Evolutionary conservation across 2,329 filamentous ascomycete species (phyloP).

Genomic region (Botryotinia narcissicola): DNA sequence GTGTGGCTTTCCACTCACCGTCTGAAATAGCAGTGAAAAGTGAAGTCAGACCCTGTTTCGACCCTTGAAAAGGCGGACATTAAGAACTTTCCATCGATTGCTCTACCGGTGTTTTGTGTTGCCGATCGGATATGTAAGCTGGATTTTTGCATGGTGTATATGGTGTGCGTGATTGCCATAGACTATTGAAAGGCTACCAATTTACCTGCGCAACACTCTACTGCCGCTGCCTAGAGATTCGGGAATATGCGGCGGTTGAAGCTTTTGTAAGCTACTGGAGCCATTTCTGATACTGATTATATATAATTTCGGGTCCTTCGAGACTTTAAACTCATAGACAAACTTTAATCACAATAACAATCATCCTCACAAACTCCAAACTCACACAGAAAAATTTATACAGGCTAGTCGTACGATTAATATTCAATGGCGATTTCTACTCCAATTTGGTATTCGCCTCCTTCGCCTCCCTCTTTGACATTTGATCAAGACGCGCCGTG

Average conservation of each 20-base stretch:
- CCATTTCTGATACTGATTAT: constrained; percentile 19
- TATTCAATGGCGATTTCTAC: constrained; percentile 13
- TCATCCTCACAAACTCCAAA: neutral
- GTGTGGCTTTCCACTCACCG: constrained; percentile 17
- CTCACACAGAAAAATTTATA: neutral
- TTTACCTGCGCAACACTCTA: neutral
- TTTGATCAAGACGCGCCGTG: constrained; percentile 14
- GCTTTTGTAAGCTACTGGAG: neutral
- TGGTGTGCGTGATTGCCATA: constrained; percentile 3
- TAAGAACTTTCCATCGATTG: neutral
- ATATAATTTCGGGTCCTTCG: constrained; percentile 17
- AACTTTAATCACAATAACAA: neutral
- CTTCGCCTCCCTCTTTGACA: constrained; percentile 7
- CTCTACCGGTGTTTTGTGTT: constrained; percentile 13
- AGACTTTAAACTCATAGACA: neutral
- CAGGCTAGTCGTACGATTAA: neutral
- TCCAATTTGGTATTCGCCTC: constrained; percentile 16
- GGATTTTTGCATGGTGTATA: neutral
- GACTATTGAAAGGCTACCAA: constrained; percentile 19
- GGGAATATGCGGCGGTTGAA: constrained; percentile 6
- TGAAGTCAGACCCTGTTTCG: constrained; percentile 3
- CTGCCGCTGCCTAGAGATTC: constrained; percentile 2
- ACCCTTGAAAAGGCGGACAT: constrained; percentile 17
- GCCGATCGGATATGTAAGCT: constrained; percentile 18
- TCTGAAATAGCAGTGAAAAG: constrained; percentile 3